Conservation (phyloP, 2,329 filamentous ascomycete genomes). For the Chlorencoelia australis region DNA sequence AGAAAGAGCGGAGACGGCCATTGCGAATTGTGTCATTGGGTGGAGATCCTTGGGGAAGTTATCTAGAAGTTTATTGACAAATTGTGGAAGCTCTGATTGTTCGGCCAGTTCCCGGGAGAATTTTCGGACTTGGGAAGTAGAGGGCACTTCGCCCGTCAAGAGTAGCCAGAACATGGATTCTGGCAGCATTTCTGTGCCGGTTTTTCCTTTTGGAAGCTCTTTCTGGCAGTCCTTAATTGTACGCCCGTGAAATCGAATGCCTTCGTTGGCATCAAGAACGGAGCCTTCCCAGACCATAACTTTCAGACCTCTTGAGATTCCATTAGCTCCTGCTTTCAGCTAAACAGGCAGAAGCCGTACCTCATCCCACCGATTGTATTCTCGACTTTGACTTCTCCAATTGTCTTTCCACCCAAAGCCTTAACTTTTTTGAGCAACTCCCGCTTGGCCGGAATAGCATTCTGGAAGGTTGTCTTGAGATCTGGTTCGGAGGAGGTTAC, state of each 20-base stretch:
- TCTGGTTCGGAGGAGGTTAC: constrained; percentile 72
- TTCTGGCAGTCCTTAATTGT: constrained; percentile 98
- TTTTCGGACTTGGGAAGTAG: constrained; percentile 66
- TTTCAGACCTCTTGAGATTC: constrained; percentile 62
- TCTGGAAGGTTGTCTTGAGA: constrained; percentile 77
- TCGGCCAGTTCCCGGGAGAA: constrained; percentile 83
- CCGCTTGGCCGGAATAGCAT: constrained; percentile 81
- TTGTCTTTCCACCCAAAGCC: constrained; percentile 66
- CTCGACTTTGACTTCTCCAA: constrained; percentile 89
- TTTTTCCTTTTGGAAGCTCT: constrained; percentile 82
- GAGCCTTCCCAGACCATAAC: constrained; percentile 99
- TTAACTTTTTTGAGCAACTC: constrained; percentile 94
- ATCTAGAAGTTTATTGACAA: constrained; percentile 81
- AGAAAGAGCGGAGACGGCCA: constrained; percentile 91
- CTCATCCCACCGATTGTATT: constrained; percentile 96
- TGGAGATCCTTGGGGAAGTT: constrained; percentile 83
- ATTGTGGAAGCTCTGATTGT: constrained; percentile 71
- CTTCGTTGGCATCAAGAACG: constrained; percentile 90
- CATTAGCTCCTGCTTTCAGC: constrained; percentile 12
- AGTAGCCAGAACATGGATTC: constrained; percentile 99
- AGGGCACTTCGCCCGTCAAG: constrained; percentile 84
- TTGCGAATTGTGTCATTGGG: constrained; percentile 97
- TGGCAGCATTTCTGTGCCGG: constrained; percentile 92
- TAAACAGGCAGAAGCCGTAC: constrained; percentile 25
- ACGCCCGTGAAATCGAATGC: constrained; percentile 94